A percentile compares a stretch with the other conserved stretches of the same genome.
phyloP scores from a whole-genome alignment of 352 stramenopile genomes.

The Globisporangium orthogonon region DNA sequence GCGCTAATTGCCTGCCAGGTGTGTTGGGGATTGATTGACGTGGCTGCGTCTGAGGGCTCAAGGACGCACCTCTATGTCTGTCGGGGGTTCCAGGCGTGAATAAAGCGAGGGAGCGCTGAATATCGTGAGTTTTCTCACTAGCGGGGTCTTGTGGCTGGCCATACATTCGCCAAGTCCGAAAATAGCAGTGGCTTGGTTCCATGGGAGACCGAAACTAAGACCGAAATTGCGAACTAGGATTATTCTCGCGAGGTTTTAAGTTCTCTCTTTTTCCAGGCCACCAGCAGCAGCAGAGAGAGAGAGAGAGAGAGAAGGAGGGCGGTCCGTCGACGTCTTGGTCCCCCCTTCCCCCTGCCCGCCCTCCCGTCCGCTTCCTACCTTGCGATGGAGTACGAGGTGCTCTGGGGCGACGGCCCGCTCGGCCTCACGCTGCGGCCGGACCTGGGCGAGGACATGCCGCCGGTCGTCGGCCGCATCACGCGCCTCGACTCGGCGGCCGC shows the following conservation, averaged over 20 bases:
- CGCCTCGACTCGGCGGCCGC: constrained; percentile 78
- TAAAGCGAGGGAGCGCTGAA: not conserved
- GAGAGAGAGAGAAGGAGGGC: not conserved
- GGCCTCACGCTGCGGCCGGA: constrained; percentile 80
- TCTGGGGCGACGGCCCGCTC: constrained; percentile 76
- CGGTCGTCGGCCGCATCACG: constrained; percentile 83
- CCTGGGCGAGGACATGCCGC: constrained; percentile 83
- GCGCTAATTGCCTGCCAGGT: too few relatives aligned
- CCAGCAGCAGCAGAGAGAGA: not conserved
- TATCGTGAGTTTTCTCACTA: not conserved
- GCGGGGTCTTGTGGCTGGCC: not conserved
- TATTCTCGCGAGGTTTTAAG: too few relatives aligned
- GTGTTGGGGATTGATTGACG: not conserved
- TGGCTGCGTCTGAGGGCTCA: not conserved
- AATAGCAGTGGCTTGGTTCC: not conserved
- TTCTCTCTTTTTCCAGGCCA: too few relatives aligned
- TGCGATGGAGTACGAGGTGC: constrained; percentile 84
- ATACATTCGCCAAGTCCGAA: not conserved
- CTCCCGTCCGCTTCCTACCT: not conserved
- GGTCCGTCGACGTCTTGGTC: not conserved
- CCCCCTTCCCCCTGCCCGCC: not conserved
- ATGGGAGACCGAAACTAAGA: too few relatives aligned
- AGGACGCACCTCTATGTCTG: too few relatives aligned
- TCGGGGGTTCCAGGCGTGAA: too few relatives aligned
- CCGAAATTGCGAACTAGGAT: too few relatives aligned